Percentiles rank a stretch among this genome's conserved stretches.
Conservation (phyloP, 2,329 filamentous ascomycete genomes). For the Neobulgaria alba region DNA sequence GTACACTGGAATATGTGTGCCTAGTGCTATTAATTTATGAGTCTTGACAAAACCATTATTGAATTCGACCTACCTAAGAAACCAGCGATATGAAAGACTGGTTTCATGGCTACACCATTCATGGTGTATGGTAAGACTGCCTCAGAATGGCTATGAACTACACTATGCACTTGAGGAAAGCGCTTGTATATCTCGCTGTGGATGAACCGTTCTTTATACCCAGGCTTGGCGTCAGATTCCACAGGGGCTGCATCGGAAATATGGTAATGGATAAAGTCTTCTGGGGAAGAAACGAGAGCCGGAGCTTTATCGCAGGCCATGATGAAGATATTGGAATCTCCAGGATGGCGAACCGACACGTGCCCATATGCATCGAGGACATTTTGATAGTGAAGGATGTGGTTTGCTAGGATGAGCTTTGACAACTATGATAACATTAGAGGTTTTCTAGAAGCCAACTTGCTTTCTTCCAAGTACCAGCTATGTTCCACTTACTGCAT, state of each 20-base stretch:
- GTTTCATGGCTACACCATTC: constrained; percentile 32
- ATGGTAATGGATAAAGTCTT: constrained; percentile 40
- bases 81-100: constrained; percentile 36
- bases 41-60: too few species aligned
- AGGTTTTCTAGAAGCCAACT: too few species aligned
- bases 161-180: constrained; percentile 31
- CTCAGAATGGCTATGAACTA: constrained; percentile 38
- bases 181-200: constrained; percentile 39
- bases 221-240: constrained; percentile 30
- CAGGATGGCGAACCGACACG: constrained; percentile 42
- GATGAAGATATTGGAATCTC: constrained; percentile 37
- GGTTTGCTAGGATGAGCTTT: constrained; percentile 37
- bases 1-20: constrained; percentile 25
- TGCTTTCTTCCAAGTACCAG: too few species aligned
- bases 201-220: constrained; percentile 38
- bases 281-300: constrained; percentile 34
- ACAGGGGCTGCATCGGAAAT: constrained; percentile 35
- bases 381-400: constrained; percentile 43
- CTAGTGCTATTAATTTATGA: too few species aligned
- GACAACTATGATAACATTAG: constrained; percentile 1
- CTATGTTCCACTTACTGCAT: too few species aligned
- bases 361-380: constrained; percentile 48
- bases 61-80: constrained; percentile 33
- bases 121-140: constrained; percentile 36
- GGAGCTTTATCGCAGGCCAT: constrained; percentile 40